A percentile compares a stretch with the other conserved stretches of the same genome.
Evolutionary conservation across 495 filamentous ascomycete genomes (phyloP).

Genomic region (Penicillium ucsense): DNA sequence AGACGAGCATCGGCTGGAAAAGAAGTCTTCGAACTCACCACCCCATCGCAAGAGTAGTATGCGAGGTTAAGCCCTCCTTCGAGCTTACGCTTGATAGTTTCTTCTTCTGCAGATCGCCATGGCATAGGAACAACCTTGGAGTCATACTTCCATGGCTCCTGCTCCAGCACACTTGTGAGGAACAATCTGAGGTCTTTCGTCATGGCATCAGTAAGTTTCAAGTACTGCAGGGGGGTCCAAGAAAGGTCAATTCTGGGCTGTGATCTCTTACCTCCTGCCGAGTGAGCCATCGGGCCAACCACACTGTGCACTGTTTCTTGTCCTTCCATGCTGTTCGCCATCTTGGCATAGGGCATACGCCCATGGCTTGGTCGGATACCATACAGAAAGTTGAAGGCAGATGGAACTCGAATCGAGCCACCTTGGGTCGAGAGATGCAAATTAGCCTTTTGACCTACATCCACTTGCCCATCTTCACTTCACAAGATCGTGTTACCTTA

Average conservation of each 20-base stretch:
- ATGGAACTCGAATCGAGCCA: constrained; percentile 42
- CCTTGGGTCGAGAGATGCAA: constrained; percentile 8
- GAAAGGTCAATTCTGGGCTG: too few species aligned
- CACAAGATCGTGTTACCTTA: background rate
- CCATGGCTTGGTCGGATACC: constrained; percentile 32
- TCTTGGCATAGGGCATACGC: constrained; percentile 31
- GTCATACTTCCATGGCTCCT: constrained; percentile 26
- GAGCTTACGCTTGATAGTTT: constrained; percentile 17
- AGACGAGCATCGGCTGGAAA: background rate
- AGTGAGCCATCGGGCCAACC: constrained; percentile 28
- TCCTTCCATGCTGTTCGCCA: constrained; percentile 21
- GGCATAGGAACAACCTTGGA: constrained; percentile 23
- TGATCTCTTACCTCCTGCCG: constrained; percentile 18
- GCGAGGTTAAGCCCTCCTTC: constrained; percentile 16
- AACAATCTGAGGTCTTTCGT: constrained; percentile 22
- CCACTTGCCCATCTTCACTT: too few species aligned
- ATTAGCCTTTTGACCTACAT: background rate
- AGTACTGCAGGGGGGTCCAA: too few species aligned
- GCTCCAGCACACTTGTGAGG: constrained; percentile 19
- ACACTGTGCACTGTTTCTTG: constrained; percentile 28
- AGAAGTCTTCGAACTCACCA: background rate
- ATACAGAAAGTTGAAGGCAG: constrained; percentile 37
- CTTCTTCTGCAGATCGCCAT: constrained; percentile 13
- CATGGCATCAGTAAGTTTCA: background rate
- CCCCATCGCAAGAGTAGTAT: constrained; percentile 16